Conservation (phyloP, 805 yeast genomes). For the Vanderwaltozyma tropicalis region DNA sequence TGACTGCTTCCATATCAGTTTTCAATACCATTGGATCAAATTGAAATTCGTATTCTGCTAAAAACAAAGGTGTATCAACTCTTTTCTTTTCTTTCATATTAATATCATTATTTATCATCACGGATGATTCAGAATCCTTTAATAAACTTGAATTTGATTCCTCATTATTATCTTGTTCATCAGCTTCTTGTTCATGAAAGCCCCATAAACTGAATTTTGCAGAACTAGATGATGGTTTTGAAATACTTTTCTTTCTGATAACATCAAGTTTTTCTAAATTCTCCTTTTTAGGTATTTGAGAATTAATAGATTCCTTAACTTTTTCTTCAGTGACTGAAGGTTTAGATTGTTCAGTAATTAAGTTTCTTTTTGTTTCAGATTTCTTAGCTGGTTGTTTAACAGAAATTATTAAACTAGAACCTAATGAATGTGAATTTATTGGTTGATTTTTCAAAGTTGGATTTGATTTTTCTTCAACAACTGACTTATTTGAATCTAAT, state of each 20-base stretch:
- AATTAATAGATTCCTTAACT: too few species aligned
- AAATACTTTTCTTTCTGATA: too few species aligned
- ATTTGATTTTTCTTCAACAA: neutral
- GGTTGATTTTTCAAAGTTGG: neutral
- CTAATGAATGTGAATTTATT: conserved; percentile 13
- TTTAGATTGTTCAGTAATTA: neutral
- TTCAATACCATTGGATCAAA: conserved; percentile 14
- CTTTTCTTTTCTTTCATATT: neutral
- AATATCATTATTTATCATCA: neutral
- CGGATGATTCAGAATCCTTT: neutral
- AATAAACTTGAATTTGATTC: too few species aligned
- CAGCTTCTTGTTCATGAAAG: too few species aligned
- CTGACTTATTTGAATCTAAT: neutral
- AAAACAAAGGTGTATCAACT: neutral
- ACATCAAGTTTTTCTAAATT: too few species aligned
- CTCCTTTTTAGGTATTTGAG: too few species aligned
- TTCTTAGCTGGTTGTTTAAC: conserved; percentile 20
- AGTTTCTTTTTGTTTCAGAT: conserved; percentile 6
- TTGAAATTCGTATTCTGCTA: conserved; percentile 13
- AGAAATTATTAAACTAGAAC: conserved; percentile 24
- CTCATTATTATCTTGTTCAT: too few species aligned
- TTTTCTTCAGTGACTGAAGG: too few species aligned
- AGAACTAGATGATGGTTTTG: too few species aligned
- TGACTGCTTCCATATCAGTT: conserved; percentile 10
- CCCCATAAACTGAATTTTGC: too few species aligned